Evolutionary conservation across 306 rosid genomes (phyloP).

Genomic region (Canavalia gladiata): DNA sequence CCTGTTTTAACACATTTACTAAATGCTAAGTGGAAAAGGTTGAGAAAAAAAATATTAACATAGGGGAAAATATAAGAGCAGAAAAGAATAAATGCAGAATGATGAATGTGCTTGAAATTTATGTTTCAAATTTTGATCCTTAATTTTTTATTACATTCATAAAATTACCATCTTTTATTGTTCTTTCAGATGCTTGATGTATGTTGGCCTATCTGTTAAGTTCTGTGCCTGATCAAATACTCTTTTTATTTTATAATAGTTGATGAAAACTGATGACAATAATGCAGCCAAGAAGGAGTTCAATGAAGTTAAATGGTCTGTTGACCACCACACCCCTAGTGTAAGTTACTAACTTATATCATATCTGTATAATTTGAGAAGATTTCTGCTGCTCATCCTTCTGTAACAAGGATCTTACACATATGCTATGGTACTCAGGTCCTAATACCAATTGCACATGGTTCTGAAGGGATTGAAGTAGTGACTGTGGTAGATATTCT

Average conservation of each 20-base stretch:
- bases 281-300: constrained; percentile 76
- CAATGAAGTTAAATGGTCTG: constrained; percentile 85
- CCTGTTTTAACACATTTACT: not conserved
- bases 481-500: constrained; percentile 86
- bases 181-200: constrained; percentile 34
- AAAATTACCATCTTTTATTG: not conserved
- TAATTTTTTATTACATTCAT: constrained; percentile 7
- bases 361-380: constrained; percentile 25
- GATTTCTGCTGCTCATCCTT: constrained; percentile 30
- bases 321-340: constrained; percentile 69
- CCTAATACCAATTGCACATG: constrained; percentile 90
- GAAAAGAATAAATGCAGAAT: constrained; percentile 10
- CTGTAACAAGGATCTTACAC: constrained; percentile 40
- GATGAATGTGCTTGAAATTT: constrained; percentile 30
- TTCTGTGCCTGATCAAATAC: constrained; percentile 38
- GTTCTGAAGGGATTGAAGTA: constrained; percentile 89
- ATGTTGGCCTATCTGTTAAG: not conserved
- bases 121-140: constrained; percentile 22
- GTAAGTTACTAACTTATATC: constrained; percentile 72
- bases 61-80: constrained; percentile 26
- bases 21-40: not conserved
- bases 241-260: constrained; percentile 58
- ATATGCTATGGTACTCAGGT: constrained; percentile 60
- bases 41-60: not conserved
- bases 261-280: constrained; percentile 59